A percentile compares a stretch with the other conserved stretches of the same genome.
Evolutionary conservation across 768 basidiomycete genomes (phyloP).

Genomic region (Rhizopogon vulgaris): DNA sequence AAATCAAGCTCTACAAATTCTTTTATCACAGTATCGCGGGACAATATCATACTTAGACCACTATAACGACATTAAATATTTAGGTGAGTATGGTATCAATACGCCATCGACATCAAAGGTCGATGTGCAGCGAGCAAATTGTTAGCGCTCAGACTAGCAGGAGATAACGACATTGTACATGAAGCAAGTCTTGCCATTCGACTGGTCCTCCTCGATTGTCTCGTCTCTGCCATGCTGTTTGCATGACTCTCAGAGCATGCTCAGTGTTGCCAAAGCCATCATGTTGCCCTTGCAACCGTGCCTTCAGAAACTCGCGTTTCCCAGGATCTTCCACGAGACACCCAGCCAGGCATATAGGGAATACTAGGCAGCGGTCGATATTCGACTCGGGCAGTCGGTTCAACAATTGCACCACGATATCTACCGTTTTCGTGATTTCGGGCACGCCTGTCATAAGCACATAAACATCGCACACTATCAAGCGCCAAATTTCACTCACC

Average conservation of each 20-base stretch:
- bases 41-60: neutral
- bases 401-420: slow-evolving; percentile 46
- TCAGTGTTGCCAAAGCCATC: slow-evolving; percentile 54
- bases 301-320: slow-evolving; percentile 53
- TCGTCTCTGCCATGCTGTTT: slow-evolving; percentile 63
- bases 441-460: slow-evolving; percentile 47
- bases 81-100: slow-evolving; percentile 3
- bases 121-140: neutral
- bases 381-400: slow-evolving; percentile 50
- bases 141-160: slow-evolving; percentile 21
- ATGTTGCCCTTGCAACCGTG: slow-evolving; percentile 47
- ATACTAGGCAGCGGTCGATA: slow-evolving; percentile 61
- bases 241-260: slow-evolving; percentile 56
- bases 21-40: neutral
- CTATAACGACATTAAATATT: neutral
- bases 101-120: neutral
- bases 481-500: slow-evolving; percentile 36
- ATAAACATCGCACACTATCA: slow-evolving; percentile 1
- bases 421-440: slow-evolving; percentile 59
- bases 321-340: slow-evolving; percentile 64
- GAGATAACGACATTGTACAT: slow-evolving; percentile 23
- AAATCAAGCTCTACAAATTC: neutral
- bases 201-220: slow-evolving; percentile 47
- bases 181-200: slow-evolving; percentile 53
- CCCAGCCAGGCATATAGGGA: slow-evolving; percentile 71